Evolutionary conservation across 495 filamentous ascomycete species (phyloP).

Genomic region (Cercophora newfieldiana): DNA sequence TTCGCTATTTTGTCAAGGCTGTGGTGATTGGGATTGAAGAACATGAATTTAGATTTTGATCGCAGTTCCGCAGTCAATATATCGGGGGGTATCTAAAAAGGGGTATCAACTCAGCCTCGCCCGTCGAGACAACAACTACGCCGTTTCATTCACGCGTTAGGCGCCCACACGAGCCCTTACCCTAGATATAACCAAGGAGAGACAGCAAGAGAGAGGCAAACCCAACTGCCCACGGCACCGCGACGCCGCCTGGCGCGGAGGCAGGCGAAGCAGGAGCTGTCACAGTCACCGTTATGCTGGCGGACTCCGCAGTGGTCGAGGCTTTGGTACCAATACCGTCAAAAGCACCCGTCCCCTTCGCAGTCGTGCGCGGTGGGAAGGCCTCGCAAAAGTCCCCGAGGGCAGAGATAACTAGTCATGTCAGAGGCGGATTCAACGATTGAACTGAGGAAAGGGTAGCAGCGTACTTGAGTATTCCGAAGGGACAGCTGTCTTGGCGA

Average conservation of each 20-base stretch:
- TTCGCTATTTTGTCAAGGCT: too few species aligned
- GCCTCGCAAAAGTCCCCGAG: slow-evolving; percentile 26
- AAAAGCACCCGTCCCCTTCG: background rate
- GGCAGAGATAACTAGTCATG: slow-evolving; percentile 14
- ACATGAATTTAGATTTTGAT: slow-evolving; percentile 8
- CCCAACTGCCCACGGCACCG: slow-evolving; percentile 15
- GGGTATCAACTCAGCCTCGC: background rate
- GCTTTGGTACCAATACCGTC: background rate
- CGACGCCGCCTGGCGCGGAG: background rate
- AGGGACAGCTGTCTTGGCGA: slow-evolving; percentile 14
- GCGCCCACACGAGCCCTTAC: too few species aligned
- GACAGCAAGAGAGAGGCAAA: slow-evolving; percentile 16
- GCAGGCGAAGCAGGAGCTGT: background rate
- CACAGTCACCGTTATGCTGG: slow-evolving; percentile 2
- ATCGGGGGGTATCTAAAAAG: background rate
- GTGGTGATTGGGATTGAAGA: background rate
- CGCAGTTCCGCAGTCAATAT: too few species aligned
- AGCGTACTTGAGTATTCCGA: slow-evolving; percentile 25
- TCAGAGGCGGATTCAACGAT: background rate
- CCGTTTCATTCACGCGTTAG: background rate
- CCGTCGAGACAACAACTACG: background rate
- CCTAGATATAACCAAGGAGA: slow-evolving; percentile 20
- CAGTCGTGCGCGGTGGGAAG: background rate
- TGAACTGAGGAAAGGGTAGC: background rate
- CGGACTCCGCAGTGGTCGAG: slow-evolving; percentile 13